Percentiles rank a stretch among this genome's conserved stretches.
Conservation (phyloP, 768 basidiomycete species). For the Russula compacta region DNA sequence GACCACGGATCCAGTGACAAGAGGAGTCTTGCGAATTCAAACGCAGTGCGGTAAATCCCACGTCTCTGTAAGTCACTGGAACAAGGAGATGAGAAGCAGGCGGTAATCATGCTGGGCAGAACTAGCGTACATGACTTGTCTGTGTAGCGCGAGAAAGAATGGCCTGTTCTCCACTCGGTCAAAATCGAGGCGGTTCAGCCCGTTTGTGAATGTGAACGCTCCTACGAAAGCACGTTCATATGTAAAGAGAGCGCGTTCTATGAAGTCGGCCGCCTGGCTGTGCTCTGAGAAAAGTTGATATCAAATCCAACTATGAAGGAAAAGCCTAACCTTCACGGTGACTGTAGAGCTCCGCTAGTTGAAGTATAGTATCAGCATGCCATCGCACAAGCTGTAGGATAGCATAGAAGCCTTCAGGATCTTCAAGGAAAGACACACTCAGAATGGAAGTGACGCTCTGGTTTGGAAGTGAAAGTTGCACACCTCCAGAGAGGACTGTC, state of each 20-base stretch:
- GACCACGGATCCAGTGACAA: constrained; percentile 75
- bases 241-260: constrained; percentile 89
- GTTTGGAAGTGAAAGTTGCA: constrained; percentile 22
- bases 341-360: constrained; percentile 74
- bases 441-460: neutral
- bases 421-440: constrained; percentile 28
- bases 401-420: constrained; percentile 70
- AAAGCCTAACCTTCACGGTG: constrained; percentile 69
- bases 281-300: constrained; percentile 44
- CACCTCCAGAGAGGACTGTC: constrained; percentile 75
- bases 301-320: neutral
- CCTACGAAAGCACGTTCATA: constrained; percentile 88
- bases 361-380: constrained; percentile 88
- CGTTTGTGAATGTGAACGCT: constrained; percentile 75
- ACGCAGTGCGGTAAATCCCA: constrained; percentile 82
- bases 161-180: constrained; percentile 85
- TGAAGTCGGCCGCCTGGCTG: constrained; percentile 73
- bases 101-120: too few relatives aligned
- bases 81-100: neutral
- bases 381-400: constrained; percentile 74
- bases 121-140: constrained; percentile 61
- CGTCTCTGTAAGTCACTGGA: constrained; percentile 75
- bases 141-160: constrained; percentile 81
- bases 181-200: constrained; percentile 80
- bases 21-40: constrained; percentile 84